Evolutionary conservation across 2,329 filamentous ascomycete species (phyloP), one percentile per base, ranked within the genome.

Genomic region (Verticillium albo-atrum): DNA sequence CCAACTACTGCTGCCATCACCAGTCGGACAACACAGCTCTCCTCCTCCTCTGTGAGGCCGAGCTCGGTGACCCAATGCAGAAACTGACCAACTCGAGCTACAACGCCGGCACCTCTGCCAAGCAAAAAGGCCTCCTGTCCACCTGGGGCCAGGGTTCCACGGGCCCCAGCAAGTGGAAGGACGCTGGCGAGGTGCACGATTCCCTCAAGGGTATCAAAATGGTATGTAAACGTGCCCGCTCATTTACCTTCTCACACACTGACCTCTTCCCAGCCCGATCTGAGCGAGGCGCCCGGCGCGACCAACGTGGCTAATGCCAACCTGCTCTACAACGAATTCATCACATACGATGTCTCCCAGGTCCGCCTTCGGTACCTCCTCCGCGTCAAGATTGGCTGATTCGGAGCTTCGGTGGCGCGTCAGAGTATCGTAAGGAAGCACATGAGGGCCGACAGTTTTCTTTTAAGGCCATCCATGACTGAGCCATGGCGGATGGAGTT

Each of bases 21-120:
- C 81, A 77, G 61, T 89, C 88, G n/a, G 83, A 82, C n/a, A 83
- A 85, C 23, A 85, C 87, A 25, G 92, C 87, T 0, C 78, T 97
- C 3, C 78, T 96, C 4, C 81, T 97, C 20, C 86, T 97, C 1
- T 96, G 92, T 67, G 92, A 96, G 68, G 91, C 90, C 4, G 77
- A 78, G 73, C 81, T 97, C 3, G 92, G 92, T 6, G 74, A 87
- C 34, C 91, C 91, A 0, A 87, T 94, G 77, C 82, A 89, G 60
- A 80, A 87, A 66, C 79, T 93, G 3, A 78, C 74, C 0, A 0
- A 76, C 14, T 72, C 84, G 1, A 83, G 83, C 23, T 91, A 85
- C 68, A 73, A 77, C 7, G 92, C 92, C 0, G 88, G 82, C 0
- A 79, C 86, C 5, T 78, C 82, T 42, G 89, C 89, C 0, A 85